Percentiles rank a stretch among this genome's conserved stretches.
phyloP scores from a whole-genome alignment of 257 asterid genomes.

The Petunia axillaris region DNA sequence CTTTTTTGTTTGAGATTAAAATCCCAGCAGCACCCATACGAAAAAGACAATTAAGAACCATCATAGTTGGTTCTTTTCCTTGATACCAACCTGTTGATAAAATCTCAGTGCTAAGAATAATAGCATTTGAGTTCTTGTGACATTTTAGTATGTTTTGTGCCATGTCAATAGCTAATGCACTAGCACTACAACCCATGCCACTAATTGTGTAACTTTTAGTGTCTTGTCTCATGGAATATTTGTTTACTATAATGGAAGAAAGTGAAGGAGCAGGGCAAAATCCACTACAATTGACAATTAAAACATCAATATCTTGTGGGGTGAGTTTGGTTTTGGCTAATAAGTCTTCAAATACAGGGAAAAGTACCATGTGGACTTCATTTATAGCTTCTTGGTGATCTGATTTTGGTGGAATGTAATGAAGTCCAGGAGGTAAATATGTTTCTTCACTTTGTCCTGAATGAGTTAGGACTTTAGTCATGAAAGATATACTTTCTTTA shows the following conservation, averaged over 20 bases:
- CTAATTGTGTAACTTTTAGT: slow-evolving; percentile 61
- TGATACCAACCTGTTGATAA: slow-evolving; percentile 88
- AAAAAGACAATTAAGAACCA: slow-evolving; percentile 74
- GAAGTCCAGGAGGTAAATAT: slow-evolving; percentile 73
- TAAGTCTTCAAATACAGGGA: slow-evolving; percentile 61
- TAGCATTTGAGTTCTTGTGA: slow-evolving; percentile 49
- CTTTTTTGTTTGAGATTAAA: slow-evolving; percentile 52
- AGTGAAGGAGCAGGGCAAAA: slow-evolving; percentile 86
- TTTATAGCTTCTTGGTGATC: slow-evolving; percentile 55
- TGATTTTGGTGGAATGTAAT: slow-evolving; percentile 70
- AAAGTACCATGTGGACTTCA: slow-evolving; percentile 64
- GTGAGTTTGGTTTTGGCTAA: slow-evolving; percentile 46
- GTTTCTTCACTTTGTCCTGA: slow-evolving; percentile 77
- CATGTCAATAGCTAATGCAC: slow-evolving; percentile 73
- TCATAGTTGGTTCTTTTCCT: slow-evolving; percentile 62
- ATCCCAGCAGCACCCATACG: slow-evolving; percentile 85
- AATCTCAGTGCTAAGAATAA: slow-evolving; percentile 76
- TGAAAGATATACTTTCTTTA: slow-evolving; percentile 55
- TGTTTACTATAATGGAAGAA: slow-evolving; percentile 55
- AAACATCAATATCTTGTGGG: slow-evolving; percentile 56
- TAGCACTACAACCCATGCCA: slow-evolving; percentile 97
- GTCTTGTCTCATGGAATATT: slow-evolving; percentile 61
- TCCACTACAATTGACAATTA: slow-evolving; percentile 90
- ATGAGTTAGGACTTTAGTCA: slow-evolving; percentile 57
- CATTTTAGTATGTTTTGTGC: slow-evolving; percentile 55